Percentiles rank a stretch among this genome's conserved stretches.
phyloP scores from a whole-genome alignment of 306 rosid species.

The Trichosanthes cucumerina region DNA sequence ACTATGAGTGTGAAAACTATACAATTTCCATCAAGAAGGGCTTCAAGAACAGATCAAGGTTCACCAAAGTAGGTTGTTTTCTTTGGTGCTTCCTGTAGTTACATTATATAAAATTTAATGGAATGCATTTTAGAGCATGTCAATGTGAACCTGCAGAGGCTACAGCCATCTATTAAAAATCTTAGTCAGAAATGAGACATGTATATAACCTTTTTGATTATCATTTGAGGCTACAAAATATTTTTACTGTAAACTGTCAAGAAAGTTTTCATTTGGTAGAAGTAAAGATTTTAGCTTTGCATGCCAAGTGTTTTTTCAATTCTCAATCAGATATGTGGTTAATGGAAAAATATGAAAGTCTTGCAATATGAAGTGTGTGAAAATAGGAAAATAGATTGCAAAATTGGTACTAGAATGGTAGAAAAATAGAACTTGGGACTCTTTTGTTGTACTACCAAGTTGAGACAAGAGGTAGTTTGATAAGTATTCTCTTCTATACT shows the following conservation, averaged over 20 bases:
- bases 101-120: neutral
- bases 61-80: neutral
- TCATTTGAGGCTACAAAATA: neutral
- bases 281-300: neutral
- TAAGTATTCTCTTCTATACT: too few species aligned
- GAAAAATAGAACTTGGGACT: neutral
- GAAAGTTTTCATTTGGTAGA: neutral
- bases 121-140: neutral
- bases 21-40: neutral
- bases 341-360: neutral
- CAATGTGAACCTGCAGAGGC: neutral
- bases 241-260: neutral
- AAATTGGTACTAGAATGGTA: neutral
- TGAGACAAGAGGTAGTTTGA: too few species aligned
- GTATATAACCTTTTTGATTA: conserved; percentile 1
- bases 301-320: neutral
- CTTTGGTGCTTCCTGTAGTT: neutral
- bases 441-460: too few species aligned
- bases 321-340: neutral
- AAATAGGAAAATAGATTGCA: neutral
- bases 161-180: neutral
- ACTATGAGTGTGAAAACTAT: neutral
- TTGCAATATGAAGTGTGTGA: neutral
- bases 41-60: neutral
- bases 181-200: neutral